Conservation (phyloP, 768 basidiomycete genomes). For the Rhizopogon sp. region DNA sequence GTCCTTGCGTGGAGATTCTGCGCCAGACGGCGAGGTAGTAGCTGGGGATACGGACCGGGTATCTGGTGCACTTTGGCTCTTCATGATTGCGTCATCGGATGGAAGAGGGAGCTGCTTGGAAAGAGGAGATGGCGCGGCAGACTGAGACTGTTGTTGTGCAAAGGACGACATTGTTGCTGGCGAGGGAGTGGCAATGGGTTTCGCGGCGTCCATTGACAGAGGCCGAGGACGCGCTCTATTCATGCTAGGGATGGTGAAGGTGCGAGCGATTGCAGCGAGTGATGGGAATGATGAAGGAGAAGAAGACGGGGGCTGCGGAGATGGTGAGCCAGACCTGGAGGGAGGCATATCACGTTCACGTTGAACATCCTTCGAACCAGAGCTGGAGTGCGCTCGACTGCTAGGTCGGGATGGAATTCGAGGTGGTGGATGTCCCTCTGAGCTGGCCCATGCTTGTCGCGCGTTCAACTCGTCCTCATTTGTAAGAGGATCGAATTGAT, state of each 20-base stretch:
- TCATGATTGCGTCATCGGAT: neutral
- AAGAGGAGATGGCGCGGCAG: slow-evolving; percentile 5
- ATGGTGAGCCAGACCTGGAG: slow-evolving; percentile 20
- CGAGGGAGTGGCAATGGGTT: slow-evolving; percentile 54
- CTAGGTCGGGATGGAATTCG: slow-evolving; percentile 22
- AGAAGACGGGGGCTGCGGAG: slow-evolving; percentile 9
- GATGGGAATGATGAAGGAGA: slow-evolving; percentile 46
- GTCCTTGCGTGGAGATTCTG: slow-evolving; percentile 31
- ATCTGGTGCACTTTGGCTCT: slow-evolving; percentile 11
- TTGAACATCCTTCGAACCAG: slow-evolving; percentile 6
- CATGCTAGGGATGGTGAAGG: slow-evolving; percentile 52
- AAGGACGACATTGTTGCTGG: slow-evolving; percentile 56
- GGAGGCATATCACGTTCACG: neutral
- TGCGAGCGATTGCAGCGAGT: slow-evolving; percentile 61
- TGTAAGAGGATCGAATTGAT: slow-evolving; percentile 66
- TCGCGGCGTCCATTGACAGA: slow-evolving; percentile 55
- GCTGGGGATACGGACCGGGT: slow-evolving; percentile 21
- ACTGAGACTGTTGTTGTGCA: slow-evolving; percentile 23
- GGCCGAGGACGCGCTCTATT: slow-evolving; percentile 43
- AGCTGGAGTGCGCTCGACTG: slow-evolving; percentile 5
- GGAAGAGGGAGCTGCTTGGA: slow-evolving; percentile 6
- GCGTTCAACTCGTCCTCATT: slow-evolving; percentile 55
- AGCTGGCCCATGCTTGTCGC: slow-evolving; percentile 57
- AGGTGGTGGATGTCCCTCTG: slow-evolving; percentile 59
- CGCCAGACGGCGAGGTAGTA: slow-evolving; percentile 14